Conservation (phyloP, 352 stramenopile genomes). For the Phytophthora syringae region DNA sequence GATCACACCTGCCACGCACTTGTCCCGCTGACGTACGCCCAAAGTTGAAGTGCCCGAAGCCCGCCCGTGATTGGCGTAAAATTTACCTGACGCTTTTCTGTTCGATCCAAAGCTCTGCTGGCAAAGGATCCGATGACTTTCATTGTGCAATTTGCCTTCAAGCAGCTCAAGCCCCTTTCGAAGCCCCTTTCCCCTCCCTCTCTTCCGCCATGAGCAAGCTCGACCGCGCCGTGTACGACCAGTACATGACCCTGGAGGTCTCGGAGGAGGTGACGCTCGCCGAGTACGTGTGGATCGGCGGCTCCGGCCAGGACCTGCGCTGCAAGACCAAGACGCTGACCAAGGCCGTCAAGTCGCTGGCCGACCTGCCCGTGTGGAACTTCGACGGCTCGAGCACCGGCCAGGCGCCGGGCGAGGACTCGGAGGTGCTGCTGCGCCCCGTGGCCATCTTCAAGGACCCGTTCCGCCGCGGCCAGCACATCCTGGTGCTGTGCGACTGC, state of each 20-base stretch:
- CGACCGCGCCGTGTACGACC: slow-evolving; percentile 81
- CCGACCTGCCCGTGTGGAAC: slow-evolving; percentile 96
- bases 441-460: slow-evolving; percentile 96
- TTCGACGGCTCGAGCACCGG: slow-evolving; percentile 97
- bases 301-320: slow-evolving; percentile 90
- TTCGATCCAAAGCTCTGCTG: background rate
- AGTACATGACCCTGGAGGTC: slow-evolving; percentile 73
- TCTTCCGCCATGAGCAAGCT: slow-evolving; percentile 76
- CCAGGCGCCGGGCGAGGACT: slow-evolving; percentile 97
- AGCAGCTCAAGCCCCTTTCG: slow-evolving; percentile 1
- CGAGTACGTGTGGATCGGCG: slow-evolving; percentile 97
- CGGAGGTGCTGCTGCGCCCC: slow-evolving; percentile 94
- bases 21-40: background rate
- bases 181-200: slow-evolving; percentile 11
- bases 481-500: slow-evolving; percentile 98
- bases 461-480: slow-evolving; percentile 95
- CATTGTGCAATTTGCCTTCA: slow-evolving; percentile 84
- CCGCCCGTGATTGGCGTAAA: too few species aligned
- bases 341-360: slow-evolving; percentile 67
- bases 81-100: background rate
- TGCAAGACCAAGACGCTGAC: slow-evolving; percentile 95
- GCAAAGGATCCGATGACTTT: background rate
- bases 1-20: background rate
- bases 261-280: slow-evolving; percentile 66
- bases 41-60: slow-evolving; percentile 5